Conservation (phyloP, 2,329 filamentous ascomycete species). For the Myriangium duriaei region DNA sequence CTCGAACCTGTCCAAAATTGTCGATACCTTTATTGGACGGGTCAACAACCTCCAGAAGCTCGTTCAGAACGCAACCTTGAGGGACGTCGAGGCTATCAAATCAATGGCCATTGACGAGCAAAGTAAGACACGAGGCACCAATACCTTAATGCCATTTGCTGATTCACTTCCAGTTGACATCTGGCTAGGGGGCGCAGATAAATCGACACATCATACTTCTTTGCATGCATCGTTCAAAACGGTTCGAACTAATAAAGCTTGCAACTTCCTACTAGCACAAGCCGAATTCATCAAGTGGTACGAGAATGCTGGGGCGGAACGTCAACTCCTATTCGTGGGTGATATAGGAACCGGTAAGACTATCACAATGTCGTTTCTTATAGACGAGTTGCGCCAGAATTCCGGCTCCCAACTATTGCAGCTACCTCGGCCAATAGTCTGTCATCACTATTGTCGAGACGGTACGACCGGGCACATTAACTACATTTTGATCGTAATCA, state of each 20-base stretch:
- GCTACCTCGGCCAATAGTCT: not conserved
- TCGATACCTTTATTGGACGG: not conserved
- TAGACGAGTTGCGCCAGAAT: constrained; percentile 1
- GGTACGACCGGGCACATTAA: not conserved
- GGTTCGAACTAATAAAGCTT: not conserved
- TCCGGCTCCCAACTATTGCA: not conserved
- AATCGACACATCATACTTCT: not conserved
- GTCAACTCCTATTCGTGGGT: not conserved
- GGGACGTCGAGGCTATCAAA: not conserved
- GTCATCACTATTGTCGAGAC: constrained; percentile 3
- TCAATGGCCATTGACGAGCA: not conserved
- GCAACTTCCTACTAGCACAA: not conserved
- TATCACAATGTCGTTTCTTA: constrained; percentile 1
- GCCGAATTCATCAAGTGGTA: not conserved
- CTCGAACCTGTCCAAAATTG: not conserved
- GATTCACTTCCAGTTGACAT: too few species aligned
- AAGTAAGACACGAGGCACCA: too few species aligned
- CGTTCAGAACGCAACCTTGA: constrained; percentile 1
- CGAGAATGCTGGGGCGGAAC: not conserved
- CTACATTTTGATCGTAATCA: constrained; percentile 1
- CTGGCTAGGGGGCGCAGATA: not conserved
- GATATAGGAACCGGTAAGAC: constrained; percentile 3
- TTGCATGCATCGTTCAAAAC: not conserved
- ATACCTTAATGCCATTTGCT: too few species aligned
- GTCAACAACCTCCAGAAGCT: not conserved